Evolutionary conservation across 1,139 yeast genomes (phyloP), one percentile per base, ranked within the genome.

Genomic region (Kurtzmaniella quercitrusa): DNA sequence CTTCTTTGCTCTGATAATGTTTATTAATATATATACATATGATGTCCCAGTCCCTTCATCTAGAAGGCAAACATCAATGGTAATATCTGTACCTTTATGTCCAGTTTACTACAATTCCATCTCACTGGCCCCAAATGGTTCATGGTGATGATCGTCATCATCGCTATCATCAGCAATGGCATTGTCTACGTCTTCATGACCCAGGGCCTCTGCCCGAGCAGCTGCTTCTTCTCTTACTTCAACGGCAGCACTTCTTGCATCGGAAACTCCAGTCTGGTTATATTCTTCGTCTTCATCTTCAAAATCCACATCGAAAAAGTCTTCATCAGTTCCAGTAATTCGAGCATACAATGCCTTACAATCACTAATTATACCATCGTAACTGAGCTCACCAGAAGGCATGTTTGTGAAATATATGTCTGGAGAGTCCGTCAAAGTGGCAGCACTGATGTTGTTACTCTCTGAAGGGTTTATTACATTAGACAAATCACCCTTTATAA

Each of bases 221-320:
- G 40, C 37, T 19, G 15, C 43, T 16, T 18, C 43, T 34, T 33
- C 41, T 34, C 38, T 36, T 11, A 19, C 38, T 10, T 31, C 36
- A 5, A 16, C 36, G 12, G 27, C 44, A 7, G 34, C 34, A 1
- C 50, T 49, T 16, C 50, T 47, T 21, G 34, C 48, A 15, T 38
- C 45, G 17, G 48, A 43, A 39, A 45, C 46, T 39, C 43, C 43
- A 27, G 40, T 34, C 34, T 37, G 40, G 34, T 41, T 38, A 34
- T 55, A 58, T 23, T 71, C 74, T 38, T 84, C 93, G 43, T 87
- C 96, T 17, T 90, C 96, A 60, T 91, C 98, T 64, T 91, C 98
- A 59, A 91, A 91, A 63, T 91, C 98, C 31, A 91, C 89, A 62
- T 89, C 96, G 57, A 91, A 91, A 65, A 91, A 91, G 63, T 91